Base-by-base conservation (phyloP, 495 filamentous ascomycete species). In the Acidomyces sp. region DNA sequence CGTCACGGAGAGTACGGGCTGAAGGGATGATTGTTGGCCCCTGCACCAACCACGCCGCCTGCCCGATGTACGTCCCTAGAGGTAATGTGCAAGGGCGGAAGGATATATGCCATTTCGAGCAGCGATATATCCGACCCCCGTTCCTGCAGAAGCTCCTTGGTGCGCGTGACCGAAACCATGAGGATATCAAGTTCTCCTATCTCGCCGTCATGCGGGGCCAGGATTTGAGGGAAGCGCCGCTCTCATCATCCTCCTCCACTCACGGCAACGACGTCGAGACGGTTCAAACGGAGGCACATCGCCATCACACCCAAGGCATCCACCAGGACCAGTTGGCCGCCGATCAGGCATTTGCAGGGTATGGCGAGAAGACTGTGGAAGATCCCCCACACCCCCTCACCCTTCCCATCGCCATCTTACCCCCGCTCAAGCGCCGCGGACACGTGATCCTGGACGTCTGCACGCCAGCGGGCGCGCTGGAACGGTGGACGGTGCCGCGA, bases 11-110 rank as follows among this genome's bases (percentile, higher is more conserved):
- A 17, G 17, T 9, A 3, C 41, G 43, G 24, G 85, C 90, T 46
- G 59, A 68, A 1, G 90, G 86, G 46, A 86, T 87, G 77, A 95
- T 97, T 49, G 70, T 97, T 45, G 90, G 92, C 0, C 90, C 90
- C 0, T 97, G 90, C 59, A 97, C 90, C 1, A 94, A 86, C 61
- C 92, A 96, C 57, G 62, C 58, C 1, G 72, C 71, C 39, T 97
- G 90, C 51, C 90, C 90, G 0, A 86, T 97, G 78, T 95, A 92
- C 53, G 64, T 71, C 24, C 63, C 63, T 0, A 68, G 77, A 0
- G 85, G 86, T 0, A 63, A 76, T 18, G 69, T 68, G 34, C 62
- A 63, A 27, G 80, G 82, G 16, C 74, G 90, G 48, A 82, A 78
- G 51, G 90, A 97, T 52, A 92, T 77, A 53, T 97, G 90, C 57